Evolutionary conservation across 129 eudicot species (phyloP).

Genomic region (Ambrosia artemisiifolia): DNA sequence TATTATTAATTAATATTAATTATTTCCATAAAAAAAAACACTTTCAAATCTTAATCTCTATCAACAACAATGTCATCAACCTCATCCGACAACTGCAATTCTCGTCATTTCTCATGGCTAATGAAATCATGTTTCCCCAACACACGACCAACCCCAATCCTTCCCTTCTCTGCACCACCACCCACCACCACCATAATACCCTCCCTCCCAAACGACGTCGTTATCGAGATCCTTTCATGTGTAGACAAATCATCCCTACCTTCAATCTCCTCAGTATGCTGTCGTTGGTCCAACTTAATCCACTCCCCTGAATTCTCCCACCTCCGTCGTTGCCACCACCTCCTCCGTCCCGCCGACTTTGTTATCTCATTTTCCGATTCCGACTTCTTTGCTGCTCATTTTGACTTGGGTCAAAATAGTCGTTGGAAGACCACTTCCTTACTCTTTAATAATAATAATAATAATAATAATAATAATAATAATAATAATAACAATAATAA

Average conservation of each 20-base stretch:
- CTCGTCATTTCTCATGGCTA: slow-evolving; percentile 76
- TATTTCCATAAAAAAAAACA: no score
- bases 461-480: background rate
- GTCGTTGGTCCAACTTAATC: slow-evolving; percentile 56
- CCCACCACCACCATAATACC: slow-evolving; percentile 51
- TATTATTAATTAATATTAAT: no score
- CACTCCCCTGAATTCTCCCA: slow-evolving; percentile 45
- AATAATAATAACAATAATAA: background rate
- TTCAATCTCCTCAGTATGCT: slow-evolving; percentile 58
- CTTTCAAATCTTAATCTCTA: no score
- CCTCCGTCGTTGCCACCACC: slow-evolving; percentile 61
- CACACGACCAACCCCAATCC: slow-evolving; percentile 38
- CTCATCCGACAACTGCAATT: slow-evolving; percentile 51
- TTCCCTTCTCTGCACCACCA: slow-evolving; percentile 23
- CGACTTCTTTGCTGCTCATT: slow-evolving; percentile 34
- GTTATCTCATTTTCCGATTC: slow-evolving; percentile 47
- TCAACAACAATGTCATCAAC: slow-evolving; percentile 25
- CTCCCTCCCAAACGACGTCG: slow-evolving; percentile 72
- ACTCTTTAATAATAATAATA: background rate
- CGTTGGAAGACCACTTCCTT: slow-evolving; percentile 43
- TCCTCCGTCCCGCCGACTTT: slow-evolving; percentile 51
- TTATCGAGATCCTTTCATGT: slow-evolving; percentile 60
- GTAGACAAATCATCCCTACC: slow-evolving; percentile 49
- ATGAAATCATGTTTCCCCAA: slow-evolving; percentile 75
- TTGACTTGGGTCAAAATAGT: slow-evolving; percentile 25